Conservation (phyloP, 805 yeast species). For the Candida sphagnicola region DNA sequence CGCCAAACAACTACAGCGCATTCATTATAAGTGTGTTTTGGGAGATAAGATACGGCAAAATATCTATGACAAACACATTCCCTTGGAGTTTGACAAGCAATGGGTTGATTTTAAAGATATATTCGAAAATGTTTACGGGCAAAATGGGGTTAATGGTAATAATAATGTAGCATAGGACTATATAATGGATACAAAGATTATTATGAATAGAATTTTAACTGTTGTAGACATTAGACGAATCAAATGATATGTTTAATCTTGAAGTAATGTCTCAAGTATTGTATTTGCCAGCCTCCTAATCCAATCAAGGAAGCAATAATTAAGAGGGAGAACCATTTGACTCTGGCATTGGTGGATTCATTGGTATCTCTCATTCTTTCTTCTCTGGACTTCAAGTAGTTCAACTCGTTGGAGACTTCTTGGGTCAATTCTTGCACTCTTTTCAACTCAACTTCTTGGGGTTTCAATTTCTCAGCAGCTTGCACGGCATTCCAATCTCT, state of each 20-base stretch:
- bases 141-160: neutral
- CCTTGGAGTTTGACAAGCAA: slow-evolving; percentile 1
- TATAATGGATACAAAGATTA: neutral
- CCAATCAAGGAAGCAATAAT: slow-evolving; percentile 66
- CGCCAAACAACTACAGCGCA: neutral
- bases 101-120: slow-evolving; percentile 5
- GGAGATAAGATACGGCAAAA: slow-evolving; percentile 4
- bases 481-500: slow-evolving; percentile 97
- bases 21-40: neutral
- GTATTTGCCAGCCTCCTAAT: slow-evolving; percentile 90
- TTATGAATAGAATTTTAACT: neutral
- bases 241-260: slow-evolving; percentile 74
- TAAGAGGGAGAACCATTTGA: slow-evolving; percentile 75
- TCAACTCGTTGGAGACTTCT: slow-evolving; percentile 76
- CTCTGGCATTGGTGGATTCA: slow-evolving; percentile 92
- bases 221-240: neutral
- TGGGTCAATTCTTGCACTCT: slow-evolving; percentile 80
- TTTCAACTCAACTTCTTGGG: slow-evolving; percentile 86
- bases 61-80: slow-evolving; percentile 1
- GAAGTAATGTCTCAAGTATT: slow-evolving; percentile 90
- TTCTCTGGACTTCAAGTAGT: slow-evolving; percentile 83
- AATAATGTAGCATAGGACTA: neutral
- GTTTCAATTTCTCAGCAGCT: slow-evolving; percentile 88
- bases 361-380: slow-evolving; percentile 93
- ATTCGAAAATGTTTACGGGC: slow-evolving; percentile 1